These are phyloP conservation scores for Chlorella sp. DNA, from an alignment of 139 green algal genomes.

Conservation along the genomic window DNA sequence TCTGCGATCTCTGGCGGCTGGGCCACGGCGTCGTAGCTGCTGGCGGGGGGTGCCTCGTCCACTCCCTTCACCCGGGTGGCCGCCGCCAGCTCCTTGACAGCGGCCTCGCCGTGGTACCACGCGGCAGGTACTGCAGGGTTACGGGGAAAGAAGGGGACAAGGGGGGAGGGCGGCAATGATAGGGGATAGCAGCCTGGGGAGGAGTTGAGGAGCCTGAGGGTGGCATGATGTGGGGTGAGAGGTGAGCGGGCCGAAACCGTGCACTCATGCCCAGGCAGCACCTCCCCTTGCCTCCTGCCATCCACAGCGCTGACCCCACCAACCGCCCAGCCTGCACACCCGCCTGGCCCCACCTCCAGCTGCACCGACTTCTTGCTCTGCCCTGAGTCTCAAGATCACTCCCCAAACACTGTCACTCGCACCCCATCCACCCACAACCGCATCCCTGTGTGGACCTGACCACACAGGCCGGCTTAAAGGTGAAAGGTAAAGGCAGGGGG, in stretches of 20 bases:
- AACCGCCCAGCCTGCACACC: too few relatives aligned
- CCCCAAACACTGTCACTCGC: too few relatives aligned
- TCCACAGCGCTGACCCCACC: neutral
- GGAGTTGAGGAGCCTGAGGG: neutral
- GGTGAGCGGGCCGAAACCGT: too few relatives aligned
- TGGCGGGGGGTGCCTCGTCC: conserved; percentile 33
- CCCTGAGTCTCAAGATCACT: too few relatives aligned
- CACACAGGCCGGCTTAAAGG: too few relatives aligned
- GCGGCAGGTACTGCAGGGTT: conserved; percentile 18
- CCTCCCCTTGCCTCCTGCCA: too few relatives aligned
- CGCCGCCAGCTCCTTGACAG: conserved; percentile 14
- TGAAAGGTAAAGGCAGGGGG: too few relatives aligned
- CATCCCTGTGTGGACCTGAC: too few relatives aligned
- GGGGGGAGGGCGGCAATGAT: neutral
- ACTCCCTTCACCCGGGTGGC: conserved; percentile 20
- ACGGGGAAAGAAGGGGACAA: neutral
- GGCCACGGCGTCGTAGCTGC: conserved; percentile 38
- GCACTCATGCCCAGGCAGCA: too few relatives aligned
- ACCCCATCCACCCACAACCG: too few relatives aligned
- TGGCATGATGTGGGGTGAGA: neutral
- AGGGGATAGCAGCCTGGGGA: neutral
- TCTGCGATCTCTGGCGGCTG: conserved; percentile 34
- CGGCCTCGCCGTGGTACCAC: conserved; percentile 24
- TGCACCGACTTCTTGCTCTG: too few relatives aligned
- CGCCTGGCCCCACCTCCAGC: too few relatives aligned